Conservation (phyloP, 495 filamentous ascomycete genomes). For the Penicillium psychrofluorescens region DNA sequence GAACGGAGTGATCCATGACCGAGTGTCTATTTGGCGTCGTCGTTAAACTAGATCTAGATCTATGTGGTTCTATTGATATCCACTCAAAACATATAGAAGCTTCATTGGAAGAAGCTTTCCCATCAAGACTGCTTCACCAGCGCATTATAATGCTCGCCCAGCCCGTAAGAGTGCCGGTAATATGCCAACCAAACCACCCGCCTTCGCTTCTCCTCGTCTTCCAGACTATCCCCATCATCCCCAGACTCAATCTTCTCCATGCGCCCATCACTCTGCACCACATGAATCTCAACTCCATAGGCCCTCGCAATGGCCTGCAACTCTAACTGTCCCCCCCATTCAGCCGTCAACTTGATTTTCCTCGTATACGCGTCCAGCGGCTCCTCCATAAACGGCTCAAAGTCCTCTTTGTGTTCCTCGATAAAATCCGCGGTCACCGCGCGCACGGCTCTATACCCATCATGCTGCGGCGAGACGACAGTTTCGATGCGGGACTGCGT, state of each 20-base stretch:
- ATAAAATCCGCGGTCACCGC: conserved; percentile 52
- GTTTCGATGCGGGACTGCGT: conserved; percentile 38
- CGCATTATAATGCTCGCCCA: conserved; percentile 97
- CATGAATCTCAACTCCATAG: conserved; percentile 75
- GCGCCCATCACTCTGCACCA: conserved; percentile 73
- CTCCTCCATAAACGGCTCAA: conserved; percentile 74
- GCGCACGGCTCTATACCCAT: conserved; percentile 41
- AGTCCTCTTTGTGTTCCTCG: conserved; percentile 49
- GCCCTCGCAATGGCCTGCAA: conserved; percentile 74
- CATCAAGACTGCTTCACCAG: conserved; percentile 33
- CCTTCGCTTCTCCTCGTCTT: conserved; percentile 35
- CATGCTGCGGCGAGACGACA: conserved; percentile 31
- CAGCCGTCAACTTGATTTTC: conserved; percentile 80
- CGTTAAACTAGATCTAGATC: conserved; percentile 13
- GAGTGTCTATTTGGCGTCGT: conserved; percentile 31
- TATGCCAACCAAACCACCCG: conserved; percentile 81
- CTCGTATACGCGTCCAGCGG: conserved; percentile 63
- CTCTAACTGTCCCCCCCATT: conserved; percentile 95
- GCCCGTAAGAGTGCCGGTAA: conserved; percentile 83
- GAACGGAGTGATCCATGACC: conserved; percentile 27
- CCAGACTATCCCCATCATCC: conserved; percentile 28
- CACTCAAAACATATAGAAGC: not conserved
- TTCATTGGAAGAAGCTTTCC: not conserved
- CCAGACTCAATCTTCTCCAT: conserved; percentile 66
- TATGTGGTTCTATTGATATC: too few relatives aligned